phyloP scores from a whole-genome alignment of 495 filamentous ascomycete species.

The Pyrenopolyporus hunteri region DNA sequence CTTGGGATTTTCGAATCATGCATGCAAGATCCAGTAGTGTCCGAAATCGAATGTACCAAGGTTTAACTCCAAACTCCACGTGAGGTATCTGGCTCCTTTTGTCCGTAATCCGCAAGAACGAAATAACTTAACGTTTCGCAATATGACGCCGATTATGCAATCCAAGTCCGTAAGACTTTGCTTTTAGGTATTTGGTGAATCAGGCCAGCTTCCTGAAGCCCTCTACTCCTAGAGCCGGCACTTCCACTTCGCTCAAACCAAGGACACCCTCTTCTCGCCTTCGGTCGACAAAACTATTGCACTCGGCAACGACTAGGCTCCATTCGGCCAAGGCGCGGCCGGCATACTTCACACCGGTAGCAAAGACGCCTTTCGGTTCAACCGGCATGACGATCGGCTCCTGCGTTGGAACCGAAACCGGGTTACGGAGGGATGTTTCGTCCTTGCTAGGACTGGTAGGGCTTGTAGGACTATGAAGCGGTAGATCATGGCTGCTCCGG shows the following conservation, averaged over 20 bases:
- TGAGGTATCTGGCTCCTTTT: constrained; percentile 21
- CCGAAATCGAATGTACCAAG: constrained; percentile 21
- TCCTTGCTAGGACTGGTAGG: constrained; percentile 22
- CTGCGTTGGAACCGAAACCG: constrained; percentile 18
- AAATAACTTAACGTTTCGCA: constrained; percentile 14
- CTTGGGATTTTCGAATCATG: constrained; percentile 9
- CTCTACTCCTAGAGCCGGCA: constrained; percentile 85
- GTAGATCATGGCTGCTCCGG: constrained; percentile 29
- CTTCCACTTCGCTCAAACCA: constrained; percentile 77
- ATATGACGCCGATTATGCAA: constrained; percentile 25
- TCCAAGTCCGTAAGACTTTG: background rate
- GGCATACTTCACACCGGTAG: constrained; percentile 66
- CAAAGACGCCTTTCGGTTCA: constrained; percentile 48
- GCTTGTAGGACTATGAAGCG: constrained; percentile 21
- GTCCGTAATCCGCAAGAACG: constrained; percentile 9
- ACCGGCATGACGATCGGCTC: constrained; percentile 44
- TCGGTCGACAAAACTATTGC: constrained; percentile 89
- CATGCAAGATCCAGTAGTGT: constrained; percentile 20
- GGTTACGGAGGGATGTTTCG: constrained; percentile 16
- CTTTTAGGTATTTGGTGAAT: constrained; percentile 4
- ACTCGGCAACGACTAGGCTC: constrained; percentile 81
- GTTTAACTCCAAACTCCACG: constrained; percentile 32
- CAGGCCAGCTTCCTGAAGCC: constrained; percentile 68
- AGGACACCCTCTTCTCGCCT: constrained; percentile 86
- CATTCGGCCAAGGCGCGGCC: constrained; percentile 93